These are phyloP conservation scores for Kokia cookei DNA, from an alignment of 441 rosid species.

Conservation along the genomic window DNA sequence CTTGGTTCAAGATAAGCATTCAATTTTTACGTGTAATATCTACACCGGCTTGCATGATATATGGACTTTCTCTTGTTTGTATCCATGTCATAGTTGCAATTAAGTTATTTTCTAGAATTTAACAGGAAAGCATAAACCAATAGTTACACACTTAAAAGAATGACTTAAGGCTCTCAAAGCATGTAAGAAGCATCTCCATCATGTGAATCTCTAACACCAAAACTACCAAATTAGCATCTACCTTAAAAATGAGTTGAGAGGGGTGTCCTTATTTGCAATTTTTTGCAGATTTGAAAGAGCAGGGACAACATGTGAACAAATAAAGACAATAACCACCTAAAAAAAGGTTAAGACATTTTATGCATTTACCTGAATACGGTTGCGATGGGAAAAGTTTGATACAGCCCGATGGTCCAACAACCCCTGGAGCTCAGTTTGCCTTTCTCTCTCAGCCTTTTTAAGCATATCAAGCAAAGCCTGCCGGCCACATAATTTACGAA, in stretches of 20 bases:
- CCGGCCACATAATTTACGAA: constrained; percentile 83
- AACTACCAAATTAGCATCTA: background rate
- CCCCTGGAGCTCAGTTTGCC: constrained; percentile 69
- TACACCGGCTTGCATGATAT: background rate
- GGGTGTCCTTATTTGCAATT: background rate
- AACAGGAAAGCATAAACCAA: background rate
- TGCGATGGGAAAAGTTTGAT: constrained; percentile 81
- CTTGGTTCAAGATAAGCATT: background rate
- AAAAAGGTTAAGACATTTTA: background rate
- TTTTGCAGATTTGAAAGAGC: background rate
- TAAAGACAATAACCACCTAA: background rate
- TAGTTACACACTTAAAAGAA: background rate
- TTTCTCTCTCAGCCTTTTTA: constrained; percentile 74
- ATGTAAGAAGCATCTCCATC: background rate
- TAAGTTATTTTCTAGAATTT: background rate
- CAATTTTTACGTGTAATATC: background rate
- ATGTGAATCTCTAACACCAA: background rate
- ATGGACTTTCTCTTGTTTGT: background rate
- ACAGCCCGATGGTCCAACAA: constrained; percentile 68
- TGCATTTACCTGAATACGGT: constrained; percentile 81
- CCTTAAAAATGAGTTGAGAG: background rate
- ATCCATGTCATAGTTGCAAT: background rate
- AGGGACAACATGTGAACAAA: background rate
- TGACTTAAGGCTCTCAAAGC: background rate
- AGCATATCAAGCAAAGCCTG: constrained; percentile 87